phyloP scores from a whole-genome alignment of 176 grass and related monocot genomes.

The Oryza brachyantha region DNA sequence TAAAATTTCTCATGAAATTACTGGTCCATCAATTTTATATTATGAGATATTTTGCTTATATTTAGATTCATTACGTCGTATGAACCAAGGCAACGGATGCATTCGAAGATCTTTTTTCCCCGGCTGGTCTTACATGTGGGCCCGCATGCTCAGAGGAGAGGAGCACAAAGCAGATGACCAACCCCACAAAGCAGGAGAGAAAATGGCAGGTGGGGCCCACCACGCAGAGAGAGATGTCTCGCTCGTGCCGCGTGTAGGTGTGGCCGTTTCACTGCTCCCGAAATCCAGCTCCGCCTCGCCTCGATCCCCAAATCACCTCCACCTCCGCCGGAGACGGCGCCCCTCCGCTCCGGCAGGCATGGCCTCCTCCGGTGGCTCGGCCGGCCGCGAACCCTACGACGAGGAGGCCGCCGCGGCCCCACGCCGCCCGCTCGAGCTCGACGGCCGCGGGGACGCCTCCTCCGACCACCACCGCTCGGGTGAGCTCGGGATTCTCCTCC shows the following conservation, averaged over 20 bases:
- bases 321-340: conserved; percentile 33
- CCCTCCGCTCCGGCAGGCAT: no score
- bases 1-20: no score
- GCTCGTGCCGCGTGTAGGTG: neutral
- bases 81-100: no score
- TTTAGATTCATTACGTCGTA: no score
- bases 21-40: no score
- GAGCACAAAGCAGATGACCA: no score
- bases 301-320: neutral
- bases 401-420: conserved; percentile 56
- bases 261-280: neutral
- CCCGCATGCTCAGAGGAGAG: neutral
- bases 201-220: neutral
- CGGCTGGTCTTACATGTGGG: neutral
- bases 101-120: no score
- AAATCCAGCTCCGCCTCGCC: conserved; percentile 25
- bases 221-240: neutral
- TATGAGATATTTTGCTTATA: no score
- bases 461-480: conserved; percentile 46
- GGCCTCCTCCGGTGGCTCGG: conserved; percentile 20
- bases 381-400: conserved; percentile 41
- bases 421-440: conserved; percentile 52
- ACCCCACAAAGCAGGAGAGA: neutral
- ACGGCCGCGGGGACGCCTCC: conserved; percentile 29
- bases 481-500: conserved; percentile 16